A percentile compares a stretch with the other conserved stretches of the same genome.
phyloP scores from a whole-genome alignment of 495 filamentous ascomycete species.

The Aspergillus conjunctus region DNA sequence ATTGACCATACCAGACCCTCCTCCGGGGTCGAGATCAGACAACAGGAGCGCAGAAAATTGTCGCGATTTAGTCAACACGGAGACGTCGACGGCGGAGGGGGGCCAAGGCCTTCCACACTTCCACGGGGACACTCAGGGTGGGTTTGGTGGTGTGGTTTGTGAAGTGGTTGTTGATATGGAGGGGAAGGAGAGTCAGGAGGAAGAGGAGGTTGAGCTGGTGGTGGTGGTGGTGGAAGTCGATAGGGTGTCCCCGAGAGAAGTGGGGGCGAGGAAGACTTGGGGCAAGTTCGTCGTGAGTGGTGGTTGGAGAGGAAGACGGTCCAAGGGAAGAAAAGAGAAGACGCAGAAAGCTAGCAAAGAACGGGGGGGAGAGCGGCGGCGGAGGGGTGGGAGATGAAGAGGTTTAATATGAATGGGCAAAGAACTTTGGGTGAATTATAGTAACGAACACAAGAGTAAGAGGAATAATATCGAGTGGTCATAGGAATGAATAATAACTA shows the following conservation, averaged over 20 bases:
- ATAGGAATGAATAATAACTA: conserved; percentile 19
- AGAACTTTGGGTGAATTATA: conserved; percentile 2
- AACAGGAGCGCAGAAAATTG: background rate
- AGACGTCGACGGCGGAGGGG: background rate
- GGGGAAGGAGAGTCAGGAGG: background rate
- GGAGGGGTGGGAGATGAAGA: conserved; percentile 9
- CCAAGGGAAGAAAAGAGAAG: conserved; percentile 2
- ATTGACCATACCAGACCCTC: conserved; percentile 34
- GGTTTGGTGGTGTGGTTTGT: conserved; percentile 1
- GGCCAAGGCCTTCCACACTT: background rate
- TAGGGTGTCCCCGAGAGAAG: conserved; percentile 18
- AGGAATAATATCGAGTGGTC: conserved; percentile 5
- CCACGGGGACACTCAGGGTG: background rate
- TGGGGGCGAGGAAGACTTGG: conserved; percentile 22
- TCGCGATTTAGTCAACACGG: background rate
- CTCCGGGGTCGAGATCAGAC: conserved; percentile 13
- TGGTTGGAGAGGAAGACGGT: background rate
- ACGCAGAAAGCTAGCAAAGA: conserved; percentile 5
- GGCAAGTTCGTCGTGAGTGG: conserved; percentile 9
- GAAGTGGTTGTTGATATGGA: conserved; percentile 2
- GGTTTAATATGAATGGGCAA: conserved; percentile 7
- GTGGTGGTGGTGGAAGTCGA: background rate
- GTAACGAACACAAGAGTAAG: conserved; percentile 3
- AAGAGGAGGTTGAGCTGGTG: background rate
- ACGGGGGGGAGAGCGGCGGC: conserved; percentile 1